Evolutionary conservation across 345 rosid genomes (phyloP).

Genomic region (Eucalyptus shirleyi): DNA sequence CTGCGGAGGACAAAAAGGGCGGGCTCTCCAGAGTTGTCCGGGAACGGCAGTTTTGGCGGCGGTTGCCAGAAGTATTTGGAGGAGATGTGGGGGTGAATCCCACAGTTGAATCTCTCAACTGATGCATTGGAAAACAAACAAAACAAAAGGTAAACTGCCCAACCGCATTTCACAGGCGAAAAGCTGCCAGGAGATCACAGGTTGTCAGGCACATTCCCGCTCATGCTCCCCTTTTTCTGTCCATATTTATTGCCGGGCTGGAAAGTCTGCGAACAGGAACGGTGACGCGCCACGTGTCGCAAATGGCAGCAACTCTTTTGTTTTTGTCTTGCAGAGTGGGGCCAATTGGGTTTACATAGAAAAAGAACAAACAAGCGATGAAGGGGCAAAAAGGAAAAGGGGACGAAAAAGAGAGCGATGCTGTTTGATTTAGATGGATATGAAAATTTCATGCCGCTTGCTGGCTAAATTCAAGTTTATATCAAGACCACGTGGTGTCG

Average conservation of each 20-base stretch:
- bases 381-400: neutral
- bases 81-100: slow-evolving; percentile 53
- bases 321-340: neutral
- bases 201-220: neutral
- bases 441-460: neutral
- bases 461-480: neutral
- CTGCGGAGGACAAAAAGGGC: neutral
- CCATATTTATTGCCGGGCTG: neutral
- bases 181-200: neutral
- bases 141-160: neutral
- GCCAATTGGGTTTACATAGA: neutral
- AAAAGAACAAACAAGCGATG: neutral
- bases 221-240: neutral
- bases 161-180: neutral
- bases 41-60: slow-evolving; percentile 26
- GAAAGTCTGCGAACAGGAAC: neutral
- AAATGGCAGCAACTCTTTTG: neutral
- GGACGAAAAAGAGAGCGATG: neutral
- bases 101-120: neutral
- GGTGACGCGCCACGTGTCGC: neutral
- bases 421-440: neutral
- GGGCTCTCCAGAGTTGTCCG: neutral
- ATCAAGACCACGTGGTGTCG: neutral
- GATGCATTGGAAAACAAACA: neutral
- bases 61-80: slow-evolving; percentile 41